phyloP scores from a whole-genome alignment of 192 early-diverging fungal genomes.

The Diversispora eburnea region DNA sequence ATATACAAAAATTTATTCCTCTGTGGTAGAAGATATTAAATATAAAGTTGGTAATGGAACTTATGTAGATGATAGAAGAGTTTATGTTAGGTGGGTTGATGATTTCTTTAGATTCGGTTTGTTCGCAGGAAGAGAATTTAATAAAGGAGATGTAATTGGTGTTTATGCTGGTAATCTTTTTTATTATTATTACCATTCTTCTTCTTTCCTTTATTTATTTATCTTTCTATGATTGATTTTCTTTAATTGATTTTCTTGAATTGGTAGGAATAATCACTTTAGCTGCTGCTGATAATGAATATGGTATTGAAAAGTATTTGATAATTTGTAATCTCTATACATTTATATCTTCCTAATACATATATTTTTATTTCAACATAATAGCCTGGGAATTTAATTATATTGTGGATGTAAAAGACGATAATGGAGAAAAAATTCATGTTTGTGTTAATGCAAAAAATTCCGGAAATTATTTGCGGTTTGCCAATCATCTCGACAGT shows the following conservation, averaged over 20 bases:
- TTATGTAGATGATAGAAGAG: constrained; percentile 21
- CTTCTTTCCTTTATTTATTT: neutral
- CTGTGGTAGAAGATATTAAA: constrained; percentile 6
- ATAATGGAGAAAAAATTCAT: neutral
- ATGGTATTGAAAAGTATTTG: constrained; percentile 8
- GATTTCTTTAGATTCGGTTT: constrained; percentile 22
- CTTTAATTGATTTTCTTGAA: neutral
- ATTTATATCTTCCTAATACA: neutral
- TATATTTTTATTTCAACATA: neutral
- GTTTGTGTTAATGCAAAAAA: constrained; percentile 24
- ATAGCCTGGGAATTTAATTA: constrained; percentile 31
- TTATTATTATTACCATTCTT: neutral
- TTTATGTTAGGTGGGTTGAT: constrained; percentile 29
- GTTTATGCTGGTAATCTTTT: constrained; percentile 19
- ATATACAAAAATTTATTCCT: neutral
- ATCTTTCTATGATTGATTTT: neutral
- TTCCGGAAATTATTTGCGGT: constrained; percentile 23
- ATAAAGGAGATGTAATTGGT: constrained; percentile 6
- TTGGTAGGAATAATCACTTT: neutral
- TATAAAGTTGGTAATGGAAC: constrained; percentile 4
- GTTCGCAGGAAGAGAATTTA: constrained; percentile 6
- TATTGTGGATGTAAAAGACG: constrained; percentile 14
- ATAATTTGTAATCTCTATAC: neutral
- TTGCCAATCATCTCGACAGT: constrained; percentile 25
- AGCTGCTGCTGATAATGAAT: constrained; percentile 7